Conservation (phyloP, 345 rosid genomes). For the Mangifera indica region DNA sequence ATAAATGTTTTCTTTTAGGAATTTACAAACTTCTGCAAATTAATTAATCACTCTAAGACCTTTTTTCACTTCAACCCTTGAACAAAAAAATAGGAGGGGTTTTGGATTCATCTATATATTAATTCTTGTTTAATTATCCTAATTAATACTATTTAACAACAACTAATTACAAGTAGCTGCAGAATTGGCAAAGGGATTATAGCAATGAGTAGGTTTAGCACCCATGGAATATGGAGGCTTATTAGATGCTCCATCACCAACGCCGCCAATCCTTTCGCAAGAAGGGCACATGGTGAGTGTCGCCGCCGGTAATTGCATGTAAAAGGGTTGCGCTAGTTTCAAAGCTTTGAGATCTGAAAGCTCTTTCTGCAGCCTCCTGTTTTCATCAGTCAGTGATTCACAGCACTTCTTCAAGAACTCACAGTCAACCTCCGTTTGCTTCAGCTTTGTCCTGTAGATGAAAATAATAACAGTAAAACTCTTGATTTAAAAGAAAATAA, state of each 20-base stretch:
- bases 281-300: conserved; percentile 77
- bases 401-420: conserved; percentile 89
- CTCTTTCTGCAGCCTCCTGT: conserved; percentile 88
- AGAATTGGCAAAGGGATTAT: conserved; percentile 65
- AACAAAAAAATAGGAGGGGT: conserved; percentile 64
- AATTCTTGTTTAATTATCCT: not conserved
- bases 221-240: conserved; percentile 52
- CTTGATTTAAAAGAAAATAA: no score
- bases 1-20: conserved; percentile 13
- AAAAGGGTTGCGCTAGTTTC: conserved; percentile 52
- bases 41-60: conserved; percentile 45
- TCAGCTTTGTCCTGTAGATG: conserved; percentile 80
- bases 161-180: conserved; percentile 81
- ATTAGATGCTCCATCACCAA: conserved; percentile 31
- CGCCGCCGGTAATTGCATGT: conserved; percentile 86
- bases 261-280: conserved; percentile 66
- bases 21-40: conserved; percentile 50
- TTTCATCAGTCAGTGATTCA: conserved; percentile 86
- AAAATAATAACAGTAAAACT: not conserved
- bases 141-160: conserved; percentile 8
- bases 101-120: conserved; percentile 22
- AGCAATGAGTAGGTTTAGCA: conserved; percentile 55
- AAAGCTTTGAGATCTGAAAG: conserved; percentile 71
- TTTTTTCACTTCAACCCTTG: conserved; percentile 52
- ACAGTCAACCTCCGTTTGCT: conserved; percentile 97